A percentile compares a stretch with the other conserved stretches of the same genome.
These are phyloP conservation scores for Verticillium isaacii DNA, from an alignment of 2,329 filamentous ascomycete species.

Conservation along the genomic window DNA sequence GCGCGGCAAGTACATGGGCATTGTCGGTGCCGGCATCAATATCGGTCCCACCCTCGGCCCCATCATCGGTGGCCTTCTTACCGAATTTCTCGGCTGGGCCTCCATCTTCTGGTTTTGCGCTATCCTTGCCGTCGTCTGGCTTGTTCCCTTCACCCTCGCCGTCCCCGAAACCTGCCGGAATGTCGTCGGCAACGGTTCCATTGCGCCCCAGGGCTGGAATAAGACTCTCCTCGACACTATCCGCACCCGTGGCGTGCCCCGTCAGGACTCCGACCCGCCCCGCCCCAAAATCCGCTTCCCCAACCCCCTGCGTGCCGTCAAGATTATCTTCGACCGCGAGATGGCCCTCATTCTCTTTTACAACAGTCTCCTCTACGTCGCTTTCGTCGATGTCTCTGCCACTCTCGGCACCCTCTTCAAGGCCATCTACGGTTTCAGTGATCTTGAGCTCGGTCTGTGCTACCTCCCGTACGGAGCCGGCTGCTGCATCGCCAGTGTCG, in stretches of 20 bases:
- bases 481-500: constrained; percentile 41
- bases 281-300: constrained; percentile 44
- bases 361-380: constrained; percentile 49
- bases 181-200: constrained; percentile 59
- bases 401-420: constrained; percentile 48
- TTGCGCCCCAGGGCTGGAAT: constrained; percentile 54
- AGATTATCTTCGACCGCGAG: constrained; percentile 52
- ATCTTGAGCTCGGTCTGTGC: constrained; percentile 48
- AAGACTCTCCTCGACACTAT: constrained; percentile 49
- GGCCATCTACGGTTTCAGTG: constrained; percentile 44
- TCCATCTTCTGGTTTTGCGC: constrained; percentile 66
- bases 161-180: constrained; percentile 57
- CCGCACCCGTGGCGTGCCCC: constrained; percentile 19
- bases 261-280: constrained; percentile 19
- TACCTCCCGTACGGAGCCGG: constrained; percentile 50
- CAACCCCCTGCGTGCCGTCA: constrained; percentile 51
- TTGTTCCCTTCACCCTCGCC: constrained; percentile 49
- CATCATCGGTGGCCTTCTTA: constrained; percentile 59
- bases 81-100: constrained; percentile 62
- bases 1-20: constrained; percentile 68
- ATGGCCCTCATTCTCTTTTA: constrained; percentile 48
- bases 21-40: constrained; percentile 55
- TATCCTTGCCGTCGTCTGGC: constrained; percentile 45
- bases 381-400: constrained; percentile 49
- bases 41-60: constrained; percentile 51